phyloP scores from a whole-genome alignment of 192 early-diverging fungal species.

The Rhizoclosmatium sp. region DNA sequence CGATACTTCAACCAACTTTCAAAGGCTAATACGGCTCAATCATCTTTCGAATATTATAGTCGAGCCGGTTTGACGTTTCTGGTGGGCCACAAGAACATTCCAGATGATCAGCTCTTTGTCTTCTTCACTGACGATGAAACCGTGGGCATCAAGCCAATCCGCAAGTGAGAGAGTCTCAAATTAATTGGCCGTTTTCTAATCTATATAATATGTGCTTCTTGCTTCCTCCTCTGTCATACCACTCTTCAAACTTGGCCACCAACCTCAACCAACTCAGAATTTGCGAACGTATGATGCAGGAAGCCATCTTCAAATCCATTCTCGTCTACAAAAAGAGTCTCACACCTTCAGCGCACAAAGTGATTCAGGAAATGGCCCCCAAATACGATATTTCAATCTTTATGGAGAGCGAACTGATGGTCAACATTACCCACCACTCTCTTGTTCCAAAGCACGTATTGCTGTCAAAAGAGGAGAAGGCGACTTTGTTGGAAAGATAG shows the following conservation, averaged over 20 bases:
- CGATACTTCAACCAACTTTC: neutral
- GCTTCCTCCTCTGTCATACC: too few relatives aligned
- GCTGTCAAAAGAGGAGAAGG: constrained; percentile 86
- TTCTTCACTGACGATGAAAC: constrained; percentile 91
- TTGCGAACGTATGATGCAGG: constrained; percentile 82
- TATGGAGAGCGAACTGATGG: constrained; percentile 88
- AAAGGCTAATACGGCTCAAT: neutral
- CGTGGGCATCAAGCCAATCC: constrained; percentile 90
- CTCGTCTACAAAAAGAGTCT: constrained; percentile 86
- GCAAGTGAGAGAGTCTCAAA: constrained; percentile 59
- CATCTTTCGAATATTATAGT: constrained; percentile 44
- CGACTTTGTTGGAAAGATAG: constrained; percentile 89
- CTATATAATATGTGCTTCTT: too few relatives aligned
- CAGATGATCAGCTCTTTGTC: constrained; percentile 79
- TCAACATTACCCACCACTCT: constrained; percentile 96
- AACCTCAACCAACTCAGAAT: constrained; percentile 36
- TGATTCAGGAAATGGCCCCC: constrained; percentile 69
- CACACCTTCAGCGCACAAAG: constrained; percentile 87
- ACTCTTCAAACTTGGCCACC: neutral
- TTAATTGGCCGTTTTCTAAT: neutral
- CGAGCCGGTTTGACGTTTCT: constrained; percentile 83
- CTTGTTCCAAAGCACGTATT: constrained; percentile 96
- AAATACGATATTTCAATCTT: constrained; percentile 87
- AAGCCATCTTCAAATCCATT: constrained; percentile 83
- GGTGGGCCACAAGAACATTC: constrained; percentile 73